Percentiles rank a stretch among this genome's conserved stretches.
These are phyloP conservation scores for Pulveroboletus frians DNA, from an alignment of 768 basidiomycete genomes.

Conservation along the genomic window DNA sequence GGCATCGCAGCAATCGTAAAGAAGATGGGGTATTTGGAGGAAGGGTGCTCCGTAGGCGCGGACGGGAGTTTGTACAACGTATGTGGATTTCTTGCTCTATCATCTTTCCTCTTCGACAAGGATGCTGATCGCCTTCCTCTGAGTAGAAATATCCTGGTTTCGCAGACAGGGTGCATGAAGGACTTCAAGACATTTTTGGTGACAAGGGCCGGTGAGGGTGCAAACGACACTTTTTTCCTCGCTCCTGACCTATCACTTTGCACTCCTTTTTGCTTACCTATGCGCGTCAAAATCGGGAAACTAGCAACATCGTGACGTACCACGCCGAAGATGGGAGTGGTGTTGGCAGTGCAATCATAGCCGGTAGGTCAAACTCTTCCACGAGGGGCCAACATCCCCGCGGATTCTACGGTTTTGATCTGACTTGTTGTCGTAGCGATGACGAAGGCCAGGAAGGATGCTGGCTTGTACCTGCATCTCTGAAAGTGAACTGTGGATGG, in stretches of 20 bases:
- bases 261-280: slow-evolving; percentile 32
- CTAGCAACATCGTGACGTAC: slow-evolving; percentile 41
- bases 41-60: slow-evolving; percentile 84
- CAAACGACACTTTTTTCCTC: neutral
- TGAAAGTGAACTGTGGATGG: slow-evolving; percentile 24
- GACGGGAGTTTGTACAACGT: slow-evolving; percentile 97
- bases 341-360: slow-evolving; percentile 95
- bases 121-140: neutral
- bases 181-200: slow-evolving; percentile 90
- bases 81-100: slow-evolving; percentile 21
- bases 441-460: slow-evolving; percentile 78
- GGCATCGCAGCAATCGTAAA: slow-evolving; percentile 95
- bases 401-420: neutral
- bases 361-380: slow-evolving; percentile 42
- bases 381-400: neutral
- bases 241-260: neutral
- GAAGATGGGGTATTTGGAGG: slow-evolving; percentile 91
- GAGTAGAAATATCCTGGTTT: slow-evolving; percentile 96
- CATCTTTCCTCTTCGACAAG: neutral
- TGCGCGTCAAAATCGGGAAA: slow-evolving; percentile 57
- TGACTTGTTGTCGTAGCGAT: slow-evolving; percentile 52
- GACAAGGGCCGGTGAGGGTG: slow-evolving; percentile 81
- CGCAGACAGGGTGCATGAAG: slow-evolving; percentile 88
- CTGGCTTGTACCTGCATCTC: slow-evolving; percentile 50
- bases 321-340: slow-evolving; percentile 60